A percentile compares a stretch with the other conserved stretches of the same genome.
phyloP scores from a whole-genome alignment of 345 rosid genomes.

The Populus deltoides region DNA sequence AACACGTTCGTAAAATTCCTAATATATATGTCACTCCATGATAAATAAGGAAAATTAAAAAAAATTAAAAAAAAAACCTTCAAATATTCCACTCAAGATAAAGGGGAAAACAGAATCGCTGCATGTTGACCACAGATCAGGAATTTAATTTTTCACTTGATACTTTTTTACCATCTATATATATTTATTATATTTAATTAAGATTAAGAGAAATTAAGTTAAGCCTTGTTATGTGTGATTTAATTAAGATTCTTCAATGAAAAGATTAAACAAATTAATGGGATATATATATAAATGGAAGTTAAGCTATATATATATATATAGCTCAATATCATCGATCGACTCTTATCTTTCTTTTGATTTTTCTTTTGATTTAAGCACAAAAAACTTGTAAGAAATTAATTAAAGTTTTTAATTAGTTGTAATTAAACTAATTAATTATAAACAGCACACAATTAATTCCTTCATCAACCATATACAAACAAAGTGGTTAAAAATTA shows the following conservation, averaged over 20 bases:
- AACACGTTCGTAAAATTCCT: no score
- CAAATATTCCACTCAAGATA: neutral
- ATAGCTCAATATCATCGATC: no score
- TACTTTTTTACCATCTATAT: neutral
- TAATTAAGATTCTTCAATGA: neutral
- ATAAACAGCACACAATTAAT: neutral
- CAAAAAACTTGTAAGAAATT: neutral
- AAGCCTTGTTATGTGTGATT: neutral
- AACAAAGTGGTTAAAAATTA: neutral
- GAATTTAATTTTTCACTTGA: neutral
- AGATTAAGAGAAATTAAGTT: no score
- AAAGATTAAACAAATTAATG: neutral
- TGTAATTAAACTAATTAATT: neutral
- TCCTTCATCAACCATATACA: neutral
- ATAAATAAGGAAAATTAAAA: neutral
- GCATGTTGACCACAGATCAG: neutral
- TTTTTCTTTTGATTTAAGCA: neutral
- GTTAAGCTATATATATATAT: neutral
- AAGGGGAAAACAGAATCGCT: neutral
- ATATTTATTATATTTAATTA: neutral
- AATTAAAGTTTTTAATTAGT: neutral
- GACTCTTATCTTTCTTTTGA: no score
- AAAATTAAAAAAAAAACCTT: neutral
- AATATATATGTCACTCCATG: neutral
- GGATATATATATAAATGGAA: neutral